Evolutionary conservation across 1,284 basidiomycete genomes (phyloP).

Genomic region (Boletus sp.): DNA sequence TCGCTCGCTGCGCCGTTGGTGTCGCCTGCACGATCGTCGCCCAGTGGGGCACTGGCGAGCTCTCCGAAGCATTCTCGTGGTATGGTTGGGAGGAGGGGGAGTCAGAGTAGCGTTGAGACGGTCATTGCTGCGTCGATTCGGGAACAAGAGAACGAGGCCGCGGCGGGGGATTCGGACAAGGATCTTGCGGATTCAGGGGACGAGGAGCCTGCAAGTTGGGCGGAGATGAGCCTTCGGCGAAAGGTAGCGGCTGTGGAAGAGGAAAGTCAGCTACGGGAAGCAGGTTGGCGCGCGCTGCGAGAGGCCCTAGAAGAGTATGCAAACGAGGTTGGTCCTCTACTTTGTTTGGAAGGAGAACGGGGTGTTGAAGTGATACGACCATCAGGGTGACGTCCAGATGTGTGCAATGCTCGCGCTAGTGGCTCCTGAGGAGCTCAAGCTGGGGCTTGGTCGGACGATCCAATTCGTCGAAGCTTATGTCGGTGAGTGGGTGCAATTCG

Average conservation of each 20-base stretch:
- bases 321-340: constrained; percentile 47
- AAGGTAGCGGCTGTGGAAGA: constrained; percentile 47
- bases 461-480: constrained; percentile 69
- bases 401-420: constrained; percentile 67
- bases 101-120: constrained; percentile 66
- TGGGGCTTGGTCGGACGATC: constrained; percentile 43
- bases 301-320: constrained; percentile 60
- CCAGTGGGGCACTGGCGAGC: not conserved
- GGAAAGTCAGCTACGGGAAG: constrained; percentile 50
- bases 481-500: constrained; percentile 40
- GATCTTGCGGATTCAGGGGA: not conserved
- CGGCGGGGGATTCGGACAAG: constrained; percentile 6
- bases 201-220: constrained; percentile 19
- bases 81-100: constrained; percentile 42
- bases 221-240: constrained; percentile 35
- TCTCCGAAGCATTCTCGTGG: not conserved
- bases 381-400: constrained; percentile 72
- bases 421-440: constrained; percentile 52
- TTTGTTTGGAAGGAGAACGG: not conserved
- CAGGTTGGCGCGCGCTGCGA: constrained; percentile 56
- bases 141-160: constrained; percentile 31
- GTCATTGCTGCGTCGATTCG: constrained; percentile 48
- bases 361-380: not conserved
- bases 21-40: constrained; percentile 15
- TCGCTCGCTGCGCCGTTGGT: constrained; percentile 46